Evolutionary conservation across 768 basidiomycete genomes (phyloP), one percentile per base, ranked within the genome.

Genomic region (Epithele typhae): DNA sequence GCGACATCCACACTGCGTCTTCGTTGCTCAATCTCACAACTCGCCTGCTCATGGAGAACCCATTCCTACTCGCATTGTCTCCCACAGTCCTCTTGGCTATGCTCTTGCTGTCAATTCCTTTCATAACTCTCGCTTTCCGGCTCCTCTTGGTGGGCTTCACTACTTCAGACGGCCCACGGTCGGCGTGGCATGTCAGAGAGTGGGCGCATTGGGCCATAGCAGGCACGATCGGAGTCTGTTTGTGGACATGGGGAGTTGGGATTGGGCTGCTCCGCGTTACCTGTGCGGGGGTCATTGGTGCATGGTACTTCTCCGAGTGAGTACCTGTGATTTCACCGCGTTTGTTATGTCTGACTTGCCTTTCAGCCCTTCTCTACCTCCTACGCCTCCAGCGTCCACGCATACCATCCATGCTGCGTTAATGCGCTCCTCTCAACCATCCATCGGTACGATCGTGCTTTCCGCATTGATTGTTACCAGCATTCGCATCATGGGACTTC

Each of bases 241-340:
- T 83, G n/a, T 86, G 84, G 84, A 82, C 76, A 17, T 83, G 84
- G 78, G 78, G 76, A 9, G 84, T 96, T 5, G 81, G 87, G 17
- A 75, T 92, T 33, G 92, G 92, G 1, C 61, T 90, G 1, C 66
- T 92, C 36, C 73, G 90, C 6, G 87, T 85, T 44, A 78, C 82
- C 2, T 79, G 82, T 46, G 84, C 91, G 0, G 85, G 84, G 24
- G 88, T 93, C 4, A 78, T 97, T 25, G 93, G 92, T 2, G 82
- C 85, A 37, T 97, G 93, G 93, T 96, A 95, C 62, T 95, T 91
- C 66, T 63, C 77, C 23, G 72, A 80, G 77, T 83, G 56, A 59
- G 79, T 62, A 0, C 9, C 18, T 10, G 24, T 11, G n/a, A 1
- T 35, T 12, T 37, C 3, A 10, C 6, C 11, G 21, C 6, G 23